Conservation (phyloP, 495 filamentous ascomycete genomes). For the Penicillium argentinense region DNA sequence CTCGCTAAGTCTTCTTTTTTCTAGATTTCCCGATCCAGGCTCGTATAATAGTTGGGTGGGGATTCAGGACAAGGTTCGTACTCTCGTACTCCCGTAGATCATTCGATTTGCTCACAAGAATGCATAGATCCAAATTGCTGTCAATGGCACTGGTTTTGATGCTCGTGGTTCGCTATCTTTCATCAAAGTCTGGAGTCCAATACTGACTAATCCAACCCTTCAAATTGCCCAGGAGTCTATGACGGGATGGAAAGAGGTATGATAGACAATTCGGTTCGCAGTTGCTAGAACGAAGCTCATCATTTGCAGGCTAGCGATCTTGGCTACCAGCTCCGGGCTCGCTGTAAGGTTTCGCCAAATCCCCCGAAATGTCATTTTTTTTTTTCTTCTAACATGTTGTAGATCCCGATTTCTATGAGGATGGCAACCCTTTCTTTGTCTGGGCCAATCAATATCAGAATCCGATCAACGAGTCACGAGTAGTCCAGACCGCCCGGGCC, state of each 20-base stretch:
- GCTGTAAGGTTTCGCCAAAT: slow-evolving; percentile 12
- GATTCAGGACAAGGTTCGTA: slow-evolving; percentile 41
- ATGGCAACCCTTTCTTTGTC: slow-evolving; percentile 51
- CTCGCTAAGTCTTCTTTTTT: slow-evolving; percentile 2
- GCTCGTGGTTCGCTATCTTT: slow-evolving; percentile 45
- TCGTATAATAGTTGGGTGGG: slow-evolving; percentile 53
- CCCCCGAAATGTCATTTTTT: background rate
- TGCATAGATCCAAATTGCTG: slow-evolving; percentile 38
- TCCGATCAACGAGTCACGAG: slow-evolving; percentile 37
- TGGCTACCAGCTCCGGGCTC: slow-evolving; percentile 18
- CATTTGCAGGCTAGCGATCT: slow-evolving; percentile 19
- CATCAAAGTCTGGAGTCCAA: slow-evolving; percentile 52
- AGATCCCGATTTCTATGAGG: slow-evolving; percentile 56
- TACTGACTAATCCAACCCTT: slow-evolving; percentile 43
- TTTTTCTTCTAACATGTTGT: slow-evolving; percentile 8
- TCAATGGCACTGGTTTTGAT: slow-evolving; percentile 32
- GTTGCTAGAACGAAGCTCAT: slow-evolving; percentile 10
- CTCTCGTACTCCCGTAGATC: background rate
- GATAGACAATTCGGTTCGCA: slow-evolving; percentile 16
- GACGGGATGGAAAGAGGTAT: slow-evolving; percentile 55
- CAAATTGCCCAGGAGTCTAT: slow-evolving; percentile 52
- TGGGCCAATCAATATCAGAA: slow-evolving; percentile 60
- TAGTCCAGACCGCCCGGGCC: slow-evolving; percentile 46
- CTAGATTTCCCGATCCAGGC: slow-evolving; percentile 45
- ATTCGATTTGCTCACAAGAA: background rate